These are phyloP conservation scores for Dryas drummondii DNA, from an alignment of 306 rosid genomes.

Conservation along the genomic window DNA sequence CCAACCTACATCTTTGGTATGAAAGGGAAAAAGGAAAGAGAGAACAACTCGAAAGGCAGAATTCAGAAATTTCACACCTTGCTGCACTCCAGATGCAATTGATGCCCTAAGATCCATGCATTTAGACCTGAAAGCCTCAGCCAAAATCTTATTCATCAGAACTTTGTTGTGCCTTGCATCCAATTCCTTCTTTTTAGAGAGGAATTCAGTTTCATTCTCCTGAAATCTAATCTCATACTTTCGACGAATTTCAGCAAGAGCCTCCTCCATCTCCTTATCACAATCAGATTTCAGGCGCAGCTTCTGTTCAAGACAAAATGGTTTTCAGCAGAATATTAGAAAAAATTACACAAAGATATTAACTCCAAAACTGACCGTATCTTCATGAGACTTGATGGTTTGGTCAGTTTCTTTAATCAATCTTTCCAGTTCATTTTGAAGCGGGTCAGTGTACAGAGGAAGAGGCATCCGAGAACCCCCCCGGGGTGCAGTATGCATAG, in stretches of 20 bases:
- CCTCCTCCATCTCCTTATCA: slow-evolving; percentile 61
- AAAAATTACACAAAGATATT: slow-evolving; percentile 11
- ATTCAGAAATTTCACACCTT: slow-evolving; percentile 46
- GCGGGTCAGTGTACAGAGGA: slow-evolving; percentile 45
- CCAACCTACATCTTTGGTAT: not conserved
- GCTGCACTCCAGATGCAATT: slow-evolving; percentile 40
- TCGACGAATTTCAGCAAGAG: slow-evolving; percentile 39
- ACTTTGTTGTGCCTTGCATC: slow-evolving; percentile 43
- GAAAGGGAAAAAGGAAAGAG: not conserved
- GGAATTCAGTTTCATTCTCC: slow-evolving; percentile 47
- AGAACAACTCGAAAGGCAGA: not conserved
- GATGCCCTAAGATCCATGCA: slow-evolving; percentile 43
- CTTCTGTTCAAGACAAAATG: slow-evolving; percentile 52
- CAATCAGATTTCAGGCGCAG: slow-evolving; percentile 47
- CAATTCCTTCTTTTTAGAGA: slow-evolving; percentile 36
- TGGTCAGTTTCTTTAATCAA: slow-evolving; percentile 40
- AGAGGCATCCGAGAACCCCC: slow-evolving; percentile 29
- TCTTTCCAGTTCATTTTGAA: slow-evolving; percentile 59
- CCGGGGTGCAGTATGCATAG: slow-evolving; percentile 37
- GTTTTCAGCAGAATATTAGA: slow-evolving; percentile 11
- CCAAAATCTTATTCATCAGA: slow-evolving; percentile 50
- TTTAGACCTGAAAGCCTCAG: slow-evolving; percentile 60
- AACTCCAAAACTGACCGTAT: slow-evolving; percentile 50
- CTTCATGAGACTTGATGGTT: slow-evolving; percentile 34
- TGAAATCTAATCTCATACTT: slow-evolving; percentile 51